Conservation (phyloP, 2,329 filamentous ascomycete species). For the Verticillium dahliae region DNA sequence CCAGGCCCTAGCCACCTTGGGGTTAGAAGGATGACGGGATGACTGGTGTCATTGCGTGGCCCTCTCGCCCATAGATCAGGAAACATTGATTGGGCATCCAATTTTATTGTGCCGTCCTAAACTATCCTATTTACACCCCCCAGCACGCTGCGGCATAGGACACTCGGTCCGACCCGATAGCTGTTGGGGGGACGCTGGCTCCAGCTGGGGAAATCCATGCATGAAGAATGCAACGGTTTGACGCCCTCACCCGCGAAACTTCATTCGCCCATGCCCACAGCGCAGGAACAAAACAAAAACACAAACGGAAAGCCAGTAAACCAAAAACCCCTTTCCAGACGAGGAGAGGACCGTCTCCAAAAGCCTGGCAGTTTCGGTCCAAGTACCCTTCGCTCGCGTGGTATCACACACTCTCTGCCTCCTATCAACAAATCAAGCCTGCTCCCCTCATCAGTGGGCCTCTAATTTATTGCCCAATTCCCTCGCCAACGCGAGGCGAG, state of each 20-base stretch:
- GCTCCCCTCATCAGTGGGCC: background rate
- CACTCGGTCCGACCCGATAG: background rate
- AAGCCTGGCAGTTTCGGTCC: background rate
- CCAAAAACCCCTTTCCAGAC: background rate
- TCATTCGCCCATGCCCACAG: background rate
- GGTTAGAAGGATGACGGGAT: background rate
- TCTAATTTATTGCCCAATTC: background rate
- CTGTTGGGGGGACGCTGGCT: background rate
- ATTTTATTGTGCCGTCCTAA: slow-evolving; percentile 5
- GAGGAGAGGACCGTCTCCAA: background rate
- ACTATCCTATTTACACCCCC: slow-evolving; percentile 1
- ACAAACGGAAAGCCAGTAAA: background rate
- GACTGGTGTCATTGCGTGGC: background rate
- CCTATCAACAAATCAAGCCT: background rate
- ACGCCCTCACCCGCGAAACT: background rate
- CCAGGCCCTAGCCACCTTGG: background rate
- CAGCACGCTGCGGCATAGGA: background rate
- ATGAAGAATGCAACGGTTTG: slow-evolving; percentile 1
- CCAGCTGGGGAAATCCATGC: background rate
- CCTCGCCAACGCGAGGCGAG: background rate
- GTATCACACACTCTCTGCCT: background rate
- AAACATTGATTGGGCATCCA: background rate
- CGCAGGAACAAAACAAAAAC: no score
- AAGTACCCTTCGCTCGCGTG: background rate
- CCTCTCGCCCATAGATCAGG: background rate